Base-by-base conservation (phyloP, 2,329 filamentous ascomycete species). In the Trichoderma sp. region DNA sequence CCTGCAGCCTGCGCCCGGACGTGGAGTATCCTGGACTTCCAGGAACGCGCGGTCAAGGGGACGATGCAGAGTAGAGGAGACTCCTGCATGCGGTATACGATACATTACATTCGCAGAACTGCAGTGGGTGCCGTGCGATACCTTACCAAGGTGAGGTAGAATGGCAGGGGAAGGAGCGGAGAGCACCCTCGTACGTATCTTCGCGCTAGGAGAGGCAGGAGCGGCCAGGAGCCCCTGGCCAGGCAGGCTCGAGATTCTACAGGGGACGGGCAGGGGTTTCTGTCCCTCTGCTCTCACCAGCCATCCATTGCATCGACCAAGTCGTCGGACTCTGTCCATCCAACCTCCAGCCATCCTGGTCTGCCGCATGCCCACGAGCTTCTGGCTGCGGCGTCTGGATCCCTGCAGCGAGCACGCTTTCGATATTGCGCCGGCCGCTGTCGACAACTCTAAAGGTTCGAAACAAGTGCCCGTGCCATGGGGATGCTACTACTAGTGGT, bases 311-410 rank as follows among this genome's bases (percentile, higher is more conserved):
- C 72, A 73, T 72, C 66, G 60, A 68, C 62, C 71, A 62, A 71
- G 66, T 68, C 66, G 68, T 67, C 66, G 68, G 68, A 68, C 67
- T 66, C 48, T 50, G 45, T 34, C 28, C 28, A 28, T 30, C 30
- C 7, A 30, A 30, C 30, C 30, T 9, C 30, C 30, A 30, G 30
- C 43, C 59, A 71, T 69, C 72, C 72, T 68, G 66, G 72, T 73
- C 71, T 73, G 69, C 72, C 66, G 66, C 71, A 67, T 71, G 68
- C 69, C 67, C 65, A 65, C 63, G 67, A 67, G 67, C 54, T 67
- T 70, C 60, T 68, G 68, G 65, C 69, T 70, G 30, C 28, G 50
- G 26, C n/a, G 17, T 28, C 30, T 9, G 6, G 19, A 52, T 44
- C 47, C 58, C 47, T 51, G 58, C 47, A 52, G n/a, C 47, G 19